Evolutionary conservation across 1,284 basidiomycete genomes (phyloP).

Genomic region (Vanrija sp.): DNA sequence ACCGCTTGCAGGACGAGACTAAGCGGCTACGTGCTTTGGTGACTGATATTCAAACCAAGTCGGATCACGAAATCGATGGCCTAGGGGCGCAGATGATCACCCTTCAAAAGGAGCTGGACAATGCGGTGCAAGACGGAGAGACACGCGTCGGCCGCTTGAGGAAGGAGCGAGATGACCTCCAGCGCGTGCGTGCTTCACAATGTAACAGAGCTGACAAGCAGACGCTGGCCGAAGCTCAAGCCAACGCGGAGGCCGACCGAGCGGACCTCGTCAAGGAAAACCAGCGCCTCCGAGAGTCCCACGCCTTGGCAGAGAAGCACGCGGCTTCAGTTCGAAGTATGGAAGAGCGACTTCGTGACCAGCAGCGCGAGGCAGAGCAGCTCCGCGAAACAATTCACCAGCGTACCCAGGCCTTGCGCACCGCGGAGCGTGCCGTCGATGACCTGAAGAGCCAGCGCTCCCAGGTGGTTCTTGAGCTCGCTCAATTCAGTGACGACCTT

Average conservation of each 20-base stretch:
- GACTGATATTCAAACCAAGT: slow-evolving; percentile 16
- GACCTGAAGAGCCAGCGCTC: slow-evolving; percentile 16
- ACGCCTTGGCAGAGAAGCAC: background rate
- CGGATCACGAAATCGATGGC: slow-evolving; percentile 20
- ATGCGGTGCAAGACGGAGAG: background rate
- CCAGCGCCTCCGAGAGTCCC: background rate
- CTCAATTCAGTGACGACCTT: slow-evolving; percentile 36
- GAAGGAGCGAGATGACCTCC: too few relatives aligned
- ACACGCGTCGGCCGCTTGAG: too few relatives aligned
- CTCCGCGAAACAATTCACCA: slow-evolving; percentile 17
- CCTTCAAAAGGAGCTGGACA: slow-evolving; percentile 1
- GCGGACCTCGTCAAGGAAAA: background rate
- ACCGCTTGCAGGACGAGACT: slow-evolving; percentile 31
- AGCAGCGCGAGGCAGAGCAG: slow-evolving; percentile 4
- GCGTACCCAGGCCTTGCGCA: slow-evolving; percentile 12
- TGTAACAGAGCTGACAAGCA: background rate
- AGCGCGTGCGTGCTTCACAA: too few relatives aligned
- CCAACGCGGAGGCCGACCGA: background rate
- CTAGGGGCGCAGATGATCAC: slow-evolving; percentile 5
- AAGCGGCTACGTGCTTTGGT: slow-evolving; percentile 26
- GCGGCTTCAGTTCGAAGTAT: slow-evolving; percentile 2
- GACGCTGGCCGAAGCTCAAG: background rate
- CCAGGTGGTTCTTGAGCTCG: slow-evolving; percentile 23
- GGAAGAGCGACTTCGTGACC: slow-evolving; percentile 14
- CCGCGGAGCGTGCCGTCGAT: slow-evolving; percentile 16